Evolutionary conservation across 306 rosid species (phyloP), one percentile per base, ranked within the genome.

Genomic region (Castanea crenata): DNA sequence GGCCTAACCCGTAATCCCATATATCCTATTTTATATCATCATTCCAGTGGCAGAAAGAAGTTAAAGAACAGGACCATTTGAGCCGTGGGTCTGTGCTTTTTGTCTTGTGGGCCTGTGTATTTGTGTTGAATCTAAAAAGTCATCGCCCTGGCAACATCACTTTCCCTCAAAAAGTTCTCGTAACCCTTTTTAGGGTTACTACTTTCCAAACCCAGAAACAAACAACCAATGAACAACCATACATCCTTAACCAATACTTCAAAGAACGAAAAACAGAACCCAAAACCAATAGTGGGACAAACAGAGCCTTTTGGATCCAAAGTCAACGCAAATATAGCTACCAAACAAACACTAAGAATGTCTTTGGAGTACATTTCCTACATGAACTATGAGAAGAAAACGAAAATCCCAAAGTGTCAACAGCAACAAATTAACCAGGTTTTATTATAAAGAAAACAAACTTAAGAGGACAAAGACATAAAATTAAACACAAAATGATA

Each of bases 291-390:
- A 85, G 19, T 64, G 13, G 74, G 75, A 78, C 78, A 86, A 69
- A 75, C 65, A 81, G 75, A 55, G 64, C 35, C 74, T 78, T 77
- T 80, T 77, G 70, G 55, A 75, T 80, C 72, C 74, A 59, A 81
- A 80, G 94, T 90, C 94, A 90, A 90, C 91, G 83, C 83, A 12
- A 41, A 69, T 6, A 4, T 51, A 44, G 76, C 77, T 31, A 83
- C 76, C 62, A 75, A 70, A 79, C 55, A 74, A 32, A 21, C 85
- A 52, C 81, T 19, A 38, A 55, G 74, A 71, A 10, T 38, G 73
- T 75, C 81, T 21, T 18, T 16, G 70, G 41, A 63, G 38, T 49
- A 49, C 12, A 49, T 14, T 5, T 29, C 32, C 77, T 84, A 75
- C 81, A 74, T 19, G 44, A 69, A 78, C 55, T n/a, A 80, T 62